A percentile compares a stretch with the other conserved stretches of the same genome.
Evolutionary conservation across 1,284 basidiomycete species (phyloP).

Genomic region (Melampsora larici-populina): DNA sequence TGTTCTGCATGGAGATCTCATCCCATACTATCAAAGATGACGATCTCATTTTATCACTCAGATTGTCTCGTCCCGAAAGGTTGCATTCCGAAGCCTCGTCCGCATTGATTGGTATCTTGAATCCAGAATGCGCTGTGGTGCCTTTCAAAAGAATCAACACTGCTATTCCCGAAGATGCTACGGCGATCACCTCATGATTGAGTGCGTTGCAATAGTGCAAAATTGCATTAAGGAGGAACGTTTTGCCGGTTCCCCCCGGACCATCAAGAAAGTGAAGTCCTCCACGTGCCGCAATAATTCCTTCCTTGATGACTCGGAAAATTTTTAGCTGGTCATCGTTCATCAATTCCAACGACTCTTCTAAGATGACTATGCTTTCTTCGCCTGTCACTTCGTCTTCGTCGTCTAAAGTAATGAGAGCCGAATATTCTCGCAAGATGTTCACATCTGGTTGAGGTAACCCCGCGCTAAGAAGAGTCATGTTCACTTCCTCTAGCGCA

Average conservation of each 20-base stretch:
- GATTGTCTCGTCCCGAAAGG: not conserved
- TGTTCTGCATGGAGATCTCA: not conserved
- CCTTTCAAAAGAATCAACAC: constrained; percentile 57
- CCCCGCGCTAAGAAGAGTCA: no score
- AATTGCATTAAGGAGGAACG: constrained; percentile 58
- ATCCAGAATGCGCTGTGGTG: constrained; percentile 9
- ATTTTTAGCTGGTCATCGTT: constrained; percentile 52
- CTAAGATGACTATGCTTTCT: no score
- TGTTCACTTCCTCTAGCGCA: no score
- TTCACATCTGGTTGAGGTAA: no score
- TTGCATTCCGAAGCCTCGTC: constrained; percentile 48
- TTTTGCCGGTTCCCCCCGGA: no score
- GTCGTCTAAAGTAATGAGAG: no score
- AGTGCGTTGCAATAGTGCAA: constrained; percentile 51
- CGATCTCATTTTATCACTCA: not conserved
- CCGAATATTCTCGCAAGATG: no score
- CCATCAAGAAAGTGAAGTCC: constrained; percentile 59
- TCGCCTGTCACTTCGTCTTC: no score
- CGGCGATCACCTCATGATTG: constrained; percentile 53
- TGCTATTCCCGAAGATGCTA: constrained; percentile 57
- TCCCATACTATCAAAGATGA: constrained; percentile 11
- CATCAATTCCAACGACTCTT: no score
- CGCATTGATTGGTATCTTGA: constrained; percentile 2
- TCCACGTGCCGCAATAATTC: no score
- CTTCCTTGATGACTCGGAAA: no score